phyloP scores from a whole-genome alignment of 768 basidiomycete species.

The Lactarius indigo region DNA sequence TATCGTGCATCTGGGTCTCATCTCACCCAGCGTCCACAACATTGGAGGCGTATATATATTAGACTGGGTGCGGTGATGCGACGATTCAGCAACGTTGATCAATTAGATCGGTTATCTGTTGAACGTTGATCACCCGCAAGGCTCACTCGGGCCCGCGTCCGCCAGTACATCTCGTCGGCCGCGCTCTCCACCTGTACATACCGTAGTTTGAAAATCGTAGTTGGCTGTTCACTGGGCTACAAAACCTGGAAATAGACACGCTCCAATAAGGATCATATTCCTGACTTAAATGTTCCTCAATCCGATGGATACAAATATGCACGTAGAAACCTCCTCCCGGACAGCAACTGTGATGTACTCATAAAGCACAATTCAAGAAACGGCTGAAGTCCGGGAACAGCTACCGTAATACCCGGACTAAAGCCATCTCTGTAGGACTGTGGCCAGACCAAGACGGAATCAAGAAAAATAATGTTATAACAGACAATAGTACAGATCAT shows the following conservation, averaged over 20 bases:
- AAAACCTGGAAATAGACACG: too few species aligned
- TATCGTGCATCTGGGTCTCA: neutral
- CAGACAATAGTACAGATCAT: constrained; percentile 23
- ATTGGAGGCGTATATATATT: neutral
- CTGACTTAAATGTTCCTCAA: neutral
- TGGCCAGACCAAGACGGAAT: neutral
- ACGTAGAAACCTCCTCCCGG: neutral
- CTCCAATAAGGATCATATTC: neutral
- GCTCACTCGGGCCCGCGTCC: neutral
- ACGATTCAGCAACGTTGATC: neutral
- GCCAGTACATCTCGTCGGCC: neutral
- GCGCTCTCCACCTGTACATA: neutral
- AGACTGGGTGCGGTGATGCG: neutral
- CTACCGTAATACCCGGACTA: neutral
- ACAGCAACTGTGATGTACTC: neutral
- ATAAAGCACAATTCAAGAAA: neutral
- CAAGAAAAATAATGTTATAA: constrained; percentile 26
- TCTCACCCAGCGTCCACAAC: neutral
- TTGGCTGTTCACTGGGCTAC: neutral
- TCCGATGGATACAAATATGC: neutral
- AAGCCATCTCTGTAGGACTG: neutral
- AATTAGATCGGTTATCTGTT: neutral
- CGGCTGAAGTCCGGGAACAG: neutral
- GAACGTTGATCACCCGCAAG: neutral
- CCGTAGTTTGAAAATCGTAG: neutral